Evolutionary conservation across 108 stramenopile species (phyloP), one percentile per base, ranked within the genome.

Genomic region (Fragilaria crotonensis): DNA sequence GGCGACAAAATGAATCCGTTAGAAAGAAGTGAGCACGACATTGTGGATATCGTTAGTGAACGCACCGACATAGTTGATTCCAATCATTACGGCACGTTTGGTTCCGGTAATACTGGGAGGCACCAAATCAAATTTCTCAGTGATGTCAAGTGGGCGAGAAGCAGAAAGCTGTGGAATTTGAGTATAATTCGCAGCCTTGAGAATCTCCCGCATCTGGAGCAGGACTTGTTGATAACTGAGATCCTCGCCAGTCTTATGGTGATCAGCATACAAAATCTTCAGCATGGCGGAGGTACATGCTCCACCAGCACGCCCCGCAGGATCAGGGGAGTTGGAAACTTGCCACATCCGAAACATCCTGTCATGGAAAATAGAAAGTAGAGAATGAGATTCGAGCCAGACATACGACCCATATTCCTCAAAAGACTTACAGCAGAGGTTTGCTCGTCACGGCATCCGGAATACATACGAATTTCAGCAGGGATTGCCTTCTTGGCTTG

Each of bases 11-110:
- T n/a, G n/a, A n/a, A n/a, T n/a, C n/a, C n/a, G n/a, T n/a, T n/a
- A n/a, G n/a, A n/a, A n/a, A n/a, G n/a, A n/a, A n/a, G n/a, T n/a
- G n/a, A n/a, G n/a, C n/a, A n/a, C n/a, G n/a, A n/a, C n/a, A n/a
- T n/a, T n/a, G n/a, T n/a, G n/a, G n/a, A n/a, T n/a, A n/a, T n/a
- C n/a, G n/a, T n/a, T n/a, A n/a, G n/a, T 14, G 11, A 41, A 41
- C 66, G 87, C 80, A 55, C 93, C 93, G 3, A 79, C 68, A 62
- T 95, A 95, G 68, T 95, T 95, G 70, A 95, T 95, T 48, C 94
- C 85, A 57, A 83, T 77, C 65, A 81, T 62, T 0, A 83, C 62
- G n/a, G 77, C 85, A 44, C 79, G 62, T 36, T 69, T 72, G 49
- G 57, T 73, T 17, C 81, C 84, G 18, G 41, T 33, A 19, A 61